Conservation (phyloP, 2,329 filamentous ascomycete genomes). For the Acephala macrosclerotiorum region DNA sequence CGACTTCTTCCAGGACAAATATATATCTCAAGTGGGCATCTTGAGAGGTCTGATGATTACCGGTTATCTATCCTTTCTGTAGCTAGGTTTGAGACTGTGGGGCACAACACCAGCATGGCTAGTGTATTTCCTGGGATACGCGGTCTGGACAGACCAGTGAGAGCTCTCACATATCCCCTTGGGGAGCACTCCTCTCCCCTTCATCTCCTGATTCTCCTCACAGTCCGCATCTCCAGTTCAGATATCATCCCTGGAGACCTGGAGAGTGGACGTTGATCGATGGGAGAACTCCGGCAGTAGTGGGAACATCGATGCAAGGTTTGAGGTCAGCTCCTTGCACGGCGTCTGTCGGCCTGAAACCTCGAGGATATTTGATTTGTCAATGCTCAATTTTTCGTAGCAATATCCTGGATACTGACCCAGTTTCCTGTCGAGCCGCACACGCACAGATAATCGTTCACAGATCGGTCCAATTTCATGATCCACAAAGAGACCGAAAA, state of each 20-base stretch:
- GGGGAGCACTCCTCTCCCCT: slow-evolving; percentile 7
- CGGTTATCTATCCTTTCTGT: slow-evolving; percentile 2
- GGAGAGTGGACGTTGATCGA: slow-evolving; percentile 7
- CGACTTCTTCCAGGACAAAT: neutral
- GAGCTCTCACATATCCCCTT: neutral
- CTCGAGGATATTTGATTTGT: slow-evolving; percentile 17
- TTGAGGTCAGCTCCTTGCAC: slow-evolving; percentile 21
- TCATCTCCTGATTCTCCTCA: slow-evolving; percentile 19
- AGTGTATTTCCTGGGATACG: neutral
- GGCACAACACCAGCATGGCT: neutral
- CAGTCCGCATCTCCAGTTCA: slow-evolving; percentile 18
- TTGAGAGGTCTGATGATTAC: slow-evolving; percentile 18
- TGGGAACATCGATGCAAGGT: slow-evolving; percentile 2
- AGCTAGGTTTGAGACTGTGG: slow-evolving; percentile 13
- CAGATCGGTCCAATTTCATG: slow-evolving; percentile 4
- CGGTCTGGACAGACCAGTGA: neutral
- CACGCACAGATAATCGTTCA: slow-evolving; percentile 13
- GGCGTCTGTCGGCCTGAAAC: slow-evolving; percentile 17
- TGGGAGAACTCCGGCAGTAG: slow-evolving; percentile 17
- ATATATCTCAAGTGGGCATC: slow-evolving; percentile 3
- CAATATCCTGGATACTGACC: slow-evolving; percentile 12
- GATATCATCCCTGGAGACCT: slow-evolving; percentile 1
- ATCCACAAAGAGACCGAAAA: slow-evolving; percentile 35
- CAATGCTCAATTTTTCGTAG: slow-evolving; percentile 22
- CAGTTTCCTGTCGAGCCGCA: slow-evolving; percentile 16